phyloP scores from a whole-genome alignment of 805 yeast genomes.

The Candida germanica region DNA sequence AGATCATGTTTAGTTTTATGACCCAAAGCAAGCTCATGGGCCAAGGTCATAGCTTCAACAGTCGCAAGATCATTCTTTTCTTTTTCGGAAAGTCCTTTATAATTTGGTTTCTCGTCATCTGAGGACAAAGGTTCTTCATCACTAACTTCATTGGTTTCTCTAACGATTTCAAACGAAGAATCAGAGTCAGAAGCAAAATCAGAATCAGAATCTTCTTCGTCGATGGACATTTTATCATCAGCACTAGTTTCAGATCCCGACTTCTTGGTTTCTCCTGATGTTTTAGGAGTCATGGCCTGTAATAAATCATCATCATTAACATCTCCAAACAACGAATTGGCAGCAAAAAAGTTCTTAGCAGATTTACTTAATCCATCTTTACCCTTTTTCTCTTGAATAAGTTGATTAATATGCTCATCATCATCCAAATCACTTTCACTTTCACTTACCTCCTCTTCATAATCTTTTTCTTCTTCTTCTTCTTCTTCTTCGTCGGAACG shows the following conservation, averaged over 20 bases:
- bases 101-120: constrained; percentile 47
- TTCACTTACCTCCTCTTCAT: constrained; percentile 29
- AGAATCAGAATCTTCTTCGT: constrained; percentile 21
- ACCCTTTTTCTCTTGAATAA: constrained; percentile 50
- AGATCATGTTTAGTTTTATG: constrained; percentile 80
- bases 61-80: constrained; percentile 80
- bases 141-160: constrained; percentile 20
- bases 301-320: constrained; percentile 49
- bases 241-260: background rate
- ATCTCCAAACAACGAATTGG: constrained; percentile 38
- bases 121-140: constrained; percentile 32
- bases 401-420: constrained; percentile 59
- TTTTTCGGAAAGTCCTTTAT: constrained; percentile 46
- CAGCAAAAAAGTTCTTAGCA: constrained; percentile 39
- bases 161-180: constrained; percentile 44
- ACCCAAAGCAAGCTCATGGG: constrained; percentile 92
- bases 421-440: constrained; percentile 57
- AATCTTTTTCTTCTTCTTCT: constrained; percentile 41
- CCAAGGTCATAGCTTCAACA: constrained; percentile 96
- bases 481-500: constrained; percentile 43
- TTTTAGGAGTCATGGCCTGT: constrained; percentile 31
- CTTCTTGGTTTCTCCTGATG: background rate
- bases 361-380: constrained; percentile 31
- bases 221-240: constrained; percentile 6
- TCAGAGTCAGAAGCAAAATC: constrained; percentile 37